These are phyloP conservation scores for Arthrobotrys musiformis DNA, from an alignment of 2,329 filamentous ascomycete species.

Conservation along the genomic window DNA sequence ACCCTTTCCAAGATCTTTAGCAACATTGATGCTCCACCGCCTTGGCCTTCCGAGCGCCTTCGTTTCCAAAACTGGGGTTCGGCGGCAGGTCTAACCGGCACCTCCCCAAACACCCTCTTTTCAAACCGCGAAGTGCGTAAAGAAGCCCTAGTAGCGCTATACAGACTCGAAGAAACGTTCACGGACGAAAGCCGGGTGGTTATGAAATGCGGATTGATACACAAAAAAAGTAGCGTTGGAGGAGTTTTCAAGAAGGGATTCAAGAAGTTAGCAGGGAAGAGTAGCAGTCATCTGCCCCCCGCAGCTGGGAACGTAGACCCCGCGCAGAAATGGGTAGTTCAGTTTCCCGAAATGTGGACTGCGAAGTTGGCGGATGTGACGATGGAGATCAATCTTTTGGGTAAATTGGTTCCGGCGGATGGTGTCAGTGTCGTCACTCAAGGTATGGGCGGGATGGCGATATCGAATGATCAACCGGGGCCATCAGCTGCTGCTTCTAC, in stretches of 20 bases:
- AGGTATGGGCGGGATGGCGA: not conserved
- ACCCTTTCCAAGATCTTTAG: constrained; percentile 1
- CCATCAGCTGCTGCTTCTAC: not conserved
- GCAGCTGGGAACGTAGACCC: not conserved
- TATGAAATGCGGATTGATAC: constrained; percentile 3
- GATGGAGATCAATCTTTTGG: constrained; percentile 5
- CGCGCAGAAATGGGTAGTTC: constrained; percentile 11
- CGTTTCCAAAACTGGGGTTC: constrained; percentile 13
- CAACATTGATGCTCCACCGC: constrained; percentile 13
- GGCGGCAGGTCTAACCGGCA: not conserved
- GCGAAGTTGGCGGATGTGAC: not conserved
- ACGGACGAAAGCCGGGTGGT: not conserved
- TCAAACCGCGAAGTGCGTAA: not conserved
- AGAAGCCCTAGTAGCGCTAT: not conserved
- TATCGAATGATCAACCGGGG: not conserved
- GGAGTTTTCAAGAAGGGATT: constrained; percentile 22
- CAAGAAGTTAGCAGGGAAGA: constrained; percentile 26
- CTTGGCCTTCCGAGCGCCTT: not conserved
- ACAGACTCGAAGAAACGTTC: constrained; percentile 12
- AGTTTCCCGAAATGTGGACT: constrained; percentile 14
- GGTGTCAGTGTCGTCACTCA: not conserved
- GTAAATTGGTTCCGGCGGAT: not conserved
- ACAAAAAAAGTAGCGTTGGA: constrained; percentile 16
- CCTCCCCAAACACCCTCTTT: not conserved
- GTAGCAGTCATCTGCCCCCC: not conserved